phyloP scores from a whole-genome alignment of 2,329 filamentous ascomycete genomes.

The Alternaria sp. region DNA sequence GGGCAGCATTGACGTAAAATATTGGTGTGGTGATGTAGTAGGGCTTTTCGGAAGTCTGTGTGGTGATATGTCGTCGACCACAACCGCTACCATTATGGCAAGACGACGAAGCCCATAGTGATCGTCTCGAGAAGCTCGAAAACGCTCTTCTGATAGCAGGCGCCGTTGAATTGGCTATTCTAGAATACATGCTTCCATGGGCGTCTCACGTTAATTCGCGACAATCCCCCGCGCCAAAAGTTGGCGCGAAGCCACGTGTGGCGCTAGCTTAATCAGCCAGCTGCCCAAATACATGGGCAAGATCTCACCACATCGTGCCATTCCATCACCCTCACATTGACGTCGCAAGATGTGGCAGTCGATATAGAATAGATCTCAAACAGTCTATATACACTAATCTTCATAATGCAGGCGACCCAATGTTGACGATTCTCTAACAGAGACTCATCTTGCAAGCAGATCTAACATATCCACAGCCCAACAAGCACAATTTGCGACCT shows the following conservation, averaged over 20 bases:
- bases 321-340: background rate
- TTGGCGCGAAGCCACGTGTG: slow-evolving; percentile 26
- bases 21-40: slow-evolving; percentile 97
- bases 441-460: background rate
- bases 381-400: background rate
- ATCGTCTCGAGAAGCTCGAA: slow-evolving; percentile 20
- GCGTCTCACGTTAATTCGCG: slow-evolving; percentile 23
- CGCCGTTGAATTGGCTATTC: slow-evolving; percentile 27
- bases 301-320: background rate
- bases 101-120: slow-evolving; percentile 36
- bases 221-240: slow-evolving; percentile 25
- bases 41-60: slow-evolving; percentile 66
- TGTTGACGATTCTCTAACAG: background rate
- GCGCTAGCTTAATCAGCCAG: slow-evolving; percentile 16
- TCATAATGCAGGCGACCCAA: background rate
- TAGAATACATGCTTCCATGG: slow-evolving; percentile 42
- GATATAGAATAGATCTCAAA: background rate
- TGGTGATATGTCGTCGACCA: slow-evolving; percentile 29
- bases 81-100: slow-evolving; percentile 29
- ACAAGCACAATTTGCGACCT: background rate
- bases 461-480: background rate
- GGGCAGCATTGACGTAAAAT: slow-evolving; percentile 98
- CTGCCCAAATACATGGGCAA: background rate
- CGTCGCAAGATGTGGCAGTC: background rate
- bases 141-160: slow-evolving; percentile 28